A percentile compares a stretch with the other conserved stretches of the same genome.
Evolutionary conservation across 2,329 filamentous ascomycete genomes (phyloP).

Genomic region (Ophiostoma piceae): DNA sequence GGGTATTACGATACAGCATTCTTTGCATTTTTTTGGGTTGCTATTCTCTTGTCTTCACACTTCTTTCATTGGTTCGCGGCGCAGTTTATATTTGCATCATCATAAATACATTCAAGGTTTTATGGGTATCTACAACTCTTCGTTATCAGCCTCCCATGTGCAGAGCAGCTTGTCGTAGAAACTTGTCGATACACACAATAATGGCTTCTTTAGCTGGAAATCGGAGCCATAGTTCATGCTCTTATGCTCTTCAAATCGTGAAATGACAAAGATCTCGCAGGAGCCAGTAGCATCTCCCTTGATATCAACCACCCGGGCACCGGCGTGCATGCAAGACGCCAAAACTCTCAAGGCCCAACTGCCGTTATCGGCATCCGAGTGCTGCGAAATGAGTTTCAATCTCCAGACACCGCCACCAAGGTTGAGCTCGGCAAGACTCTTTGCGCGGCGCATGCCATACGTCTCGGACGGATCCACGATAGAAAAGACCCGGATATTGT

Average conservation of each 20-base stretch:
- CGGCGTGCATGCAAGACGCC: constrained; percentile 92
- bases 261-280: constrained; percentile 62
- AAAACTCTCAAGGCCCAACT: constrained; percentile 48
- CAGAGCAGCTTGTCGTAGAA: constrained; percentile 71
- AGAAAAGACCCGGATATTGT: constrained; percentile 65
- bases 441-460: constrained; percentile 41
- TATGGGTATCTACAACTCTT: background rate
- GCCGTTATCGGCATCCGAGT: constrained; percentile 28
- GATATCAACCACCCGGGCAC: constrained; percentile 59
- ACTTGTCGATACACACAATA: constrained; percentile 62
- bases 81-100: background rate
- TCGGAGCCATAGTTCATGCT: constrained; percentile 96
- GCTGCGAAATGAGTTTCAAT: constrained; percentile 54
- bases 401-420: constrained; percentile 86
- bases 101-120: background rate
- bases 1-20: background rate
- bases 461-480: constrained; percentile 40
- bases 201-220: constrained; percentile 44
- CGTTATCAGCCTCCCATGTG: constrained; percentile 48
- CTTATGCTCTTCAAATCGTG: constrained; percentile 74
- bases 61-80: background rate
- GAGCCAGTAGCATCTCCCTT: constrained; percentile 34
- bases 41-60: background rate
- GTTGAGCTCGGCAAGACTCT: constrained; percentile 57
- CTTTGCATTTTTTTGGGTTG: background rate